Evolutionary conservation across 495 filamentous ascomycete genomes (phyloP).

Genomic region (Eremomyces bilateralis): DNA sequence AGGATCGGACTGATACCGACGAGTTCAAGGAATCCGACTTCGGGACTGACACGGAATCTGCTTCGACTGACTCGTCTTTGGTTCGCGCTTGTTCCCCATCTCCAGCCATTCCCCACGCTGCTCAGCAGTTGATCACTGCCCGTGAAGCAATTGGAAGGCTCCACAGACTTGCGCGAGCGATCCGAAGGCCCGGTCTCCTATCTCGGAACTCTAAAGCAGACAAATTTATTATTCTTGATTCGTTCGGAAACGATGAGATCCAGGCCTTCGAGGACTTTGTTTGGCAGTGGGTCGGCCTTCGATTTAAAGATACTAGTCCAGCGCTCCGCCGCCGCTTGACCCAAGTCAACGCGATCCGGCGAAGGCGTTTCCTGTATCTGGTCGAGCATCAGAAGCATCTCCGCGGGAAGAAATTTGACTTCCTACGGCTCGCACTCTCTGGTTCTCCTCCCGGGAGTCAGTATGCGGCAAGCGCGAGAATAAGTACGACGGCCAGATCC

Average conservation of each 20-base stretch:
- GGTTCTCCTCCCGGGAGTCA: too few relatives aligned
- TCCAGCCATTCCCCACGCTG: too few relatives aligned
- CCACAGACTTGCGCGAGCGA: conserved; percentile 5
- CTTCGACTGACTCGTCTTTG: too few relatives aligned
- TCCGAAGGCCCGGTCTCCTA: conserved; percentile 4
- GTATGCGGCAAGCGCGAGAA: too few relatives aligned
- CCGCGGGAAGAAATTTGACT: too few relatives aligned
- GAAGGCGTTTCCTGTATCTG: conserved; percentile 7
- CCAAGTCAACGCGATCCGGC: conserved; percentile 2
- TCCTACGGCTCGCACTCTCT: too few relatives aligned
- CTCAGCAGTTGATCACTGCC: too few relatives aligned
- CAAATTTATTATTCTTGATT: conserved; percentile 3
- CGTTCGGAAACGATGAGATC: conserved; percentile 5
- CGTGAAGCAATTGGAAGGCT: conserved; percentile 6
- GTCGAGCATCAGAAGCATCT: conserved; percentile 5
- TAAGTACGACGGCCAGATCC: too few relatives aligned
- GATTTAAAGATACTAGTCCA: conserved; percentile 5
- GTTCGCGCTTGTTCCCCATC: too few relatives aligned
- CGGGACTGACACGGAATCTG: too few relatives aligned
- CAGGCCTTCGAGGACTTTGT: conserved; percentile 2
- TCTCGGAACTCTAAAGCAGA: conserved; percentile 6
- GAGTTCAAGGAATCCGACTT: too few relatives aligned
- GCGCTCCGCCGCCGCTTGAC: conserved; percentile 3
- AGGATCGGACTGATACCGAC: too few relatives aligned
- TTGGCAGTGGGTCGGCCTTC: neutral